These are phyloP conservation scores for Colletotrichum coccodes DNA, from an alignment of 2,329 filamentous ascomycete genomes.

Conservation along the genomic window DNA sequence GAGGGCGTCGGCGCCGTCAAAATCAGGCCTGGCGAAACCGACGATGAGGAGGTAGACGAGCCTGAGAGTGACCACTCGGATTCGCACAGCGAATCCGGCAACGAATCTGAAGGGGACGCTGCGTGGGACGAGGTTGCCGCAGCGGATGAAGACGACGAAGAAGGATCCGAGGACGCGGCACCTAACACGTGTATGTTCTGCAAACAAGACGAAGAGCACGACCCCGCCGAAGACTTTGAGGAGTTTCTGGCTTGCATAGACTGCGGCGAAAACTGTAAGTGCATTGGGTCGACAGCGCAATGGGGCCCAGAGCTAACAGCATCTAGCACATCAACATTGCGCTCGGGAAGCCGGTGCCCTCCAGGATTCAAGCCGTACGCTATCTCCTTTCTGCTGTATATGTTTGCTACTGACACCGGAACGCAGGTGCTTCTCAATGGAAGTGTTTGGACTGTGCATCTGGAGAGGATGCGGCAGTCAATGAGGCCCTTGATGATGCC, in stretches of 20 bases:
- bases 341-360: conserved; percentile 75
- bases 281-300: neutral
- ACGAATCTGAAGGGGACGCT: conserved; percentile 65
- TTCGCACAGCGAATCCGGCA: conserved; percentile 60
- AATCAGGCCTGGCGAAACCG: conserved; percentile 62
- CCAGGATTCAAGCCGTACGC: conserved; percentile 59
- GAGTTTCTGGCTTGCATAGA: conserved; percentile 79
- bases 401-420: neutral
- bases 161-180: conserved; percentile 64
- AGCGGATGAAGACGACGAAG: conserved; percentile 66
- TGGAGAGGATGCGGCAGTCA: neutral
- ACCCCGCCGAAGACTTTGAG: conserved; percentile 84
- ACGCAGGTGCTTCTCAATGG: conserved; percentile 56
- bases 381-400: conserved; percentile 17
- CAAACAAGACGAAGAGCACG: conserved; percentile 82
- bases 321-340: conserved; percentile 89
- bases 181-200: conserved; percentile 74
- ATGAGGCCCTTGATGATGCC: neutral
- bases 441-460: conserved; percentile 60
- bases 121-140: conserved; percentile 69
- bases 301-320: conserved; percentile 47
- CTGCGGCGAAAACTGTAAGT: conserved; percentile 87
- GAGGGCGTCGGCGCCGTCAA: conserved; percentile 69
- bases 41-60: conserved; percentile 54
- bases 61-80: conserved; percentile 55